Evolutionary conservation across 1,284 basidiomycete genomes (phyloP).

Genomic region (Chalciporus sp.): DNA sequence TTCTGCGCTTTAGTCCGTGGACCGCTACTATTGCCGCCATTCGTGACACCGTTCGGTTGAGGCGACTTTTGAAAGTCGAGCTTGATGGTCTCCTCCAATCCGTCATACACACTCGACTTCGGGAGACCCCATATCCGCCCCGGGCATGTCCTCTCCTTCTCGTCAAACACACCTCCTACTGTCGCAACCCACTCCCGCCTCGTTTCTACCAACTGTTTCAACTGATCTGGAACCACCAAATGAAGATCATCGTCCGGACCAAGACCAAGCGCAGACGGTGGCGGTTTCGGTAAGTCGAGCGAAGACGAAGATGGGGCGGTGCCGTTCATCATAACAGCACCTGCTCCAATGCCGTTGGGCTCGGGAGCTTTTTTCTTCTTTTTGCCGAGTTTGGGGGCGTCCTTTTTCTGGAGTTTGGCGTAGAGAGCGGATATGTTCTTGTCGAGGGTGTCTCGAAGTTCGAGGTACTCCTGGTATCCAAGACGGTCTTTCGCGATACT

Average conservation of each 20-base stretch:
- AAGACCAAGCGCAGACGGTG: slow-evolving; percentile 68
- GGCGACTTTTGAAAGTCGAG: slow-evolving; percentile 16
- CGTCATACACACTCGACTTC: slow-evolving; percentile 70
- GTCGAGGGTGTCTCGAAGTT: slow-evolving; percentile 80
- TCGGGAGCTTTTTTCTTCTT: slow-evolving; percentile 69
- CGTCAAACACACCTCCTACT: slow-evolving; percentile 68
- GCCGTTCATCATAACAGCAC: slow-evolving; percentile 18
- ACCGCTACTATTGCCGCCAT: slow-evolving; percentile 1
- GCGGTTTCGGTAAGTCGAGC: slow-evolving; percentile 43
- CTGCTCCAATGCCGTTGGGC: slow-evolving; percentile 35
- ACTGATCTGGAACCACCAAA: slow-evolving; percentile 69
- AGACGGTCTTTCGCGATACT: slow-evolving; percentile 85
- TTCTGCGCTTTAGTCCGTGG: slow-evolving; percentile 47
- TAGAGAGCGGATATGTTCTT: slow-evolving; percentile 75
- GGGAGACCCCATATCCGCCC: slow-evolving; percentile 79
- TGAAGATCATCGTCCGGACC: slow-evolving; percentile 66
- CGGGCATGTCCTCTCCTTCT: slow-evolving; percentile 62
- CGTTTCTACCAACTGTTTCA: slow-evolving; percentile 71
- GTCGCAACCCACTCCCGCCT: slow-evolving; percentile 73
- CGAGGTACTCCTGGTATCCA: slow-evolving; percentile 87
- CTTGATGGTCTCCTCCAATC: slow-evolving; percentile 64
- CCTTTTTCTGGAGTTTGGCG: slow-evolving; percentile 75
- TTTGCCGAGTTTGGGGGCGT: slow-evolving; percentile 62
- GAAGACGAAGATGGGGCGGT: slow-evolving; percentile 27
- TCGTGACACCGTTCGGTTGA: slow-evolving; percentile 15